Conservation (phyloP, 1,284 basidiomycete genomes). For the Pyrrhoderma lamaoense region DNA sequence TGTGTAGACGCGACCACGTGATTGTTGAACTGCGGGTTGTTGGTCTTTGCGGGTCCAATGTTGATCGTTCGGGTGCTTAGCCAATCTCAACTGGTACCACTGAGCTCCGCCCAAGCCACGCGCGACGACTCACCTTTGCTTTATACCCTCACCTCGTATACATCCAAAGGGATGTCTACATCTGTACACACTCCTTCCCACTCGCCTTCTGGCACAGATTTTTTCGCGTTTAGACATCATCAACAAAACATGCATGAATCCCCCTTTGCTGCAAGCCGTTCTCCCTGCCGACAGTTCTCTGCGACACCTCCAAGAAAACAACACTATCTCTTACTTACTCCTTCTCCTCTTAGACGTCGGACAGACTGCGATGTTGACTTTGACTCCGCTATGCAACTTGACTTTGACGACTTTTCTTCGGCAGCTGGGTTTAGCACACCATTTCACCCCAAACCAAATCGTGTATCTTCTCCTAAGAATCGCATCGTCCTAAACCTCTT, state of each 20-base stretch:
- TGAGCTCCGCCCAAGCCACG: slow-evolving; percentile 1
- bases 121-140: neutral
- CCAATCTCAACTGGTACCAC: too few relatives aligned
- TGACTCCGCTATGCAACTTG: slow-evolving; percentile 16
- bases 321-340: slow-evolving; percentile 13
- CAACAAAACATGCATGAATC: slow-evolving; percentile 8
- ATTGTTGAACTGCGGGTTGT: neutral
- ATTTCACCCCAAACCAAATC: slow-evolving; percentile 2
- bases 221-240: slow-evolving; percentile 9
- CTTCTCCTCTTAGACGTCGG: slow-evolving; percentile 14
- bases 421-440: slow-evolving; percentile 16
- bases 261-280: slow-evolving; percentile 7
- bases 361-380: slow-evolving; percentile 8
- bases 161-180: slow-evolving; percentile 13
- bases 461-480: slow-evolving; percentile 1
- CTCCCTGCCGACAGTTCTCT: slow-evolving; percentile 10
- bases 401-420: slow-evolving; percentile 17
- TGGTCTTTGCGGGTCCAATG: neutral
- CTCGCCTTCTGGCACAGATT: slow-evolving; percentile 11
- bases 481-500: slow-evolving; percentile 3
- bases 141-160: slow-evolving; percentile 2
- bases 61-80: too few relatives aligned
- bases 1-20: slow-evolving; percentile 1
- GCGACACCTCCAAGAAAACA: slow-evolving; percentile 16
- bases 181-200: slow-evolving; percentile 17